A percentile compares a stretch with the other conserved stretches of the same genome.
Conservation (phyloP, 108 stramenopile genomes). For the Nitzschia sp. region DNA sequence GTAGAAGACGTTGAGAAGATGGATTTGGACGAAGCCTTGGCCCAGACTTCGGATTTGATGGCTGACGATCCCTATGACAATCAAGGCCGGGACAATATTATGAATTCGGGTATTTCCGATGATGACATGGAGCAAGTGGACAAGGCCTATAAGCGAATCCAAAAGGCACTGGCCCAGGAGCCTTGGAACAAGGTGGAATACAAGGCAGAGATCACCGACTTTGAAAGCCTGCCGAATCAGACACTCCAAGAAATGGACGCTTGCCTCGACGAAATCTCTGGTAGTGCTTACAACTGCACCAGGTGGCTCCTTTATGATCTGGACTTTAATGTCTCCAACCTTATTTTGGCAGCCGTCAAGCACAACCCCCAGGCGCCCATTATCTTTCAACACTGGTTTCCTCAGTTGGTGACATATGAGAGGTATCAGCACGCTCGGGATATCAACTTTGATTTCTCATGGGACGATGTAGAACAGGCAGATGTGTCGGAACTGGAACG, state of each 20-base stretch:
- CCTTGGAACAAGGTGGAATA: slow-evolving; percentile 65
- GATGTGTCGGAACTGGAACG: slow-evolving; percentile 73
- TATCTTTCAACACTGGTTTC: slow-evolving; percentile 83
- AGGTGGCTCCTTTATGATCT: slow-evolving; percentile 81
- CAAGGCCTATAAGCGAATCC: slow-evolving; percentile 48
- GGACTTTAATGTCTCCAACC: slow-evolving; percentile 84
- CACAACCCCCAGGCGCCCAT: slow-evolving; percentile 82
- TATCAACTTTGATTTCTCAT: slow-evolving; percentile 73
- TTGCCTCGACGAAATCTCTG: slow-evolving; percentile 35
- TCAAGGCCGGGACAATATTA: slow-evolving; percentile 35
- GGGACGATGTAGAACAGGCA: slow-evolving; percentile 79
- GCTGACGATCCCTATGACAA: slow-evolving; percentile 69
- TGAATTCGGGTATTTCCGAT: slow-evolving; percentile 44
- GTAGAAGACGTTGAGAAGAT: slow-evolving; percentile 55
- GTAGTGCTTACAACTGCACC: slow-evolving; percentile 47
- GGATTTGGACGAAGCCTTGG: slow-evolving; percentile 52
- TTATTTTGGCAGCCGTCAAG: slow-evolving; percentile 79
- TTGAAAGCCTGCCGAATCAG: slow-evolving; percentile 50
- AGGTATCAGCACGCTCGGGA: slow-evolving; percentile 70
- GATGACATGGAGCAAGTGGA: slow-evolving; percentile 68
- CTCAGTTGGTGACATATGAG: slow-evolving; percentile 68
- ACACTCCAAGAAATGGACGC: slow-evolving; percentile 48
- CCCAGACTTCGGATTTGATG: slow-evolving; percentile 40
- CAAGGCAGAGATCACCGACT: slow-evolving; percentile 49
- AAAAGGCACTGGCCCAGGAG: slow-evolving; percentile 50